These are phyloP conservation scores for Coemansia sp. DNA, from an alignment of 192 early-diverging fungal species.

Conservation along the genomic window DNA sequence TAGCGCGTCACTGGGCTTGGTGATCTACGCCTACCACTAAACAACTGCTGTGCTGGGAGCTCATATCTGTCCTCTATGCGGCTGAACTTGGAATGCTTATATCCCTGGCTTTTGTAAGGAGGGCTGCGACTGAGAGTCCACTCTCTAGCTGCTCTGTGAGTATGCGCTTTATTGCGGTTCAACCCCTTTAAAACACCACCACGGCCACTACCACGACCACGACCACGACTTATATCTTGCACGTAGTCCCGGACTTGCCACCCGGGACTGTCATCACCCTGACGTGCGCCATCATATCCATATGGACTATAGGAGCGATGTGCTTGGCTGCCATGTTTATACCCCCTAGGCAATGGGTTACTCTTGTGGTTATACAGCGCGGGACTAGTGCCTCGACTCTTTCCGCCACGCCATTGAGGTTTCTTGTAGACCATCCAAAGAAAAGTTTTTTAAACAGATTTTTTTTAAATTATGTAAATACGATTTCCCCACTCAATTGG, in stretches of 20 bases:
- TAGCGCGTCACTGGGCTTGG: not conserved
- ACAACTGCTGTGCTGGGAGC: not conserved
- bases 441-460: not conserved
- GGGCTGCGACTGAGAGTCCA: not conserved
- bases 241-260: not conserved
- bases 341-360: not conserved
- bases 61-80: not conserved
- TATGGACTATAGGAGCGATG: not conserved
- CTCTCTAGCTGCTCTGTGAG: not conserved
- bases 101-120: not conserved
- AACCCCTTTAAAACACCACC: not conserved
- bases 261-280: not conserved
- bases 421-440: not conserved
- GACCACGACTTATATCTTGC: not conserved
- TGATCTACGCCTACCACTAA: not conserved
- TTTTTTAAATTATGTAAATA: not conserved
- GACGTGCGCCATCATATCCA: not conserved
- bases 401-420: not conserved
- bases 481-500: not conserved
- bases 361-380: not conserved
- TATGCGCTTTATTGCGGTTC: not conserved
- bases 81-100: not conserved
- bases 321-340: not conserved
- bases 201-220: not conserved
- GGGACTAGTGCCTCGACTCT: not conserved